Evolutionary conservation across 768 basidiomycete species (phyloP).

Genomic region (Rhodotorula paludigena): DNA sequence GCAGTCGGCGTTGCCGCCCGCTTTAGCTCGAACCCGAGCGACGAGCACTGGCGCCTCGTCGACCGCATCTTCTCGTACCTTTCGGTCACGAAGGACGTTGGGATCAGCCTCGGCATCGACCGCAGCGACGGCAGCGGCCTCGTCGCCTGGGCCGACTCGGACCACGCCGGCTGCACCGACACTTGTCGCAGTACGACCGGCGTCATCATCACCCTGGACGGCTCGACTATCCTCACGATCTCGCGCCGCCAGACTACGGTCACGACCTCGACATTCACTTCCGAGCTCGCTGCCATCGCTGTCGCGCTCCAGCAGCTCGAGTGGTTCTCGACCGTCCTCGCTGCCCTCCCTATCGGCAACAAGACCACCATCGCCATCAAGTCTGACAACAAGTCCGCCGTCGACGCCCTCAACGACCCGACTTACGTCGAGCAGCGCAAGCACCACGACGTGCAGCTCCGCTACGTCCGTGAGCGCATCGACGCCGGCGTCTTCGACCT

Average conservation of each 20-base stretch:
- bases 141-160: conserved; percentile 41
- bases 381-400: neutral
- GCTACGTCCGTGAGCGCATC: neutral
- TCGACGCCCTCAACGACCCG: neutral
- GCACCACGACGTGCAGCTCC: neutral
- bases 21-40: neutral
- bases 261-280: neutral
- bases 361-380: neutral
- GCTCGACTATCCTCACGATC: neutral
- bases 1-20: neutral
- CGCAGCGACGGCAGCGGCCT: conserved; percentile 30
- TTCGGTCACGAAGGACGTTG: neutral
- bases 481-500: neutral
- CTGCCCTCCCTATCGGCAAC: neutral
- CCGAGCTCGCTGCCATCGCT: neutral
- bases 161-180: conserved; percentile 43
- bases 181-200: conserved; percentile 43
- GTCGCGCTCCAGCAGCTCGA: neutral
- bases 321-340: neutral
- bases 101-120: neutral
- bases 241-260: neutral
- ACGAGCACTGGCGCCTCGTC: too few species aligned
- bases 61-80: neutral
- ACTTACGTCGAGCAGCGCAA: neutral
- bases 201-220: conserved; percentile 16